Evolutionary conservation across 805 yeast genomes (phyloP), one percentile per base, ranked within the genome.

Genomic region (Komagataella populi): DNA sequence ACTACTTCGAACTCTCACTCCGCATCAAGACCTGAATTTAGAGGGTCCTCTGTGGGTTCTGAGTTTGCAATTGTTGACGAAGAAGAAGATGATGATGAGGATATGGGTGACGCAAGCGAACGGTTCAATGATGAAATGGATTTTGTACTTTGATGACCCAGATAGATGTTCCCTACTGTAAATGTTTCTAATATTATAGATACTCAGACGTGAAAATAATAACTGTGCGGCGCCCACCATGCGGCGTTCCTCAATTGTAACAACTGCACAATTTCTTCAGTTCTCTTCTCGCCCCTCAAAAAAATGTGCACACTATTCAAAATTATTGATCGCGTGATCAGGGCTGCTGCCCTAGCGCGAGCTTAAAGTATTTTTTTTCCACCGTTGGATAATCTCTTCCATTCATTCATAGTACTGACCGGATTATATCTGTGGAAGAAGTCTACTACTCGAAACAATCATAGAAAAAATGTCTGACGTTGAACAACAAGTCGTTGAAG

Each of bases 401-500:
- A 22, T 46, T 46, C 24, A 46, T 16, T 63, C 66, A 80, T 49
- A 46, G 22, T 58, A 66, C 71, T 67, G 71, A 67, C 70, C 70
- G 58, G 71, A 62, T 56, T 49, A 49, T 50, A 56, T 60, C 69
- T 67, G 70, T 64, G 71, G 71, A 68, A 66, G 71, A 68, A 68
- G 71, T 65, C 46, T 63, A 57, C 53, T 52, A 47, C 50, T 46
- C 36, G 45, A 14, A 48, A 44, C 51, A 51, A 49, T 39, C 17
- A 49, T 50, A 16, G 8, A 43, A 45, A 65, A 53, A 56, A 68
- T 84, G 96, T 89, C 96, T 80, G 96, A 89, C 86, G 82, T 82
- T 77, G 97, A 90, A 84, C 46, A 44, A 44, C 83, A 77, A 73
- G 80, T 77, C 69, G 84, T 83, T 71, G 86, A 83, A 71, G 91